Evolutionary conservation across 441 rosid genomes (phyloP).

Genomic region (Corymbia calophylla): DNA sequence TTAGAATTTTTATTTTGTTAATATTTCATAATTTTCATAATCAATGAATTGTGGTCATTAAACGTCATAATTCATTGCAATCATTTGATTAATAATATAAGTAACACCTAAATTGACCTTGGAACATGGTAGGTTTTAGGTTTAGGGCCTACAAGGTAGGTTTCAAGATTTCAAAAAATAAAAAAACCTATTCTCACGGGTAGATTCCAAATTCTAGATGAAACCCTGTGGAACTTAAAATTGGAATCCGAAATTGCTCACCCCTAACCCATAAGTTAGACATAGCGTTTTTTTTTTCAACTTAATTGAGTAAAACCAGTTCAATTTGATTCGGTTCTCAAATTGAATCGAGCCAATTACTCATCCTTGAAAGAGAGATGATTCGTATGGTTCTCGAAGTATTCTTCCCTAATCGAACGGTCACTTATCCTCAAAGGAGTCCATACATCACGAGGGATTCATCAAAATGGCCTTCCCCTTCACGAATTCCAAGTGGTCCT

Average conservation of each 20-base stretch:
- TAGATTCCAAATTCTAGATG: background rate
- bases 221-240: background rate
- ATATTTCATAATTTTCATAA: no score
- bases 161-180: no score
- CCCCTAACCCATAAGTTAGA: fast-evolving
- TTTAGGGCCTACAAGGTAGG: background rate
- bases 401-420: background rate
- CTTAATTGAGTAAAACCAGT: background rate
- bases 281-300: background rate
- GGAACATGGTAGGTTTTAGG: background rate
- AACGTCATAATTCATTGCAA: background rate
- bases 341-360: background rate
- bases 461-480: background rate
- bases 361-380: background rate
- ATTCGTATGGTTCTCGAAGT: background rate
- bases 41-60: no score
- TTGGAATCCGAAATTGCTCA: no score
- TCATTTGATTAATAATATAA: no score
- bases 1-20: no score
- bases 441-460: background rate
- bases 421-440: background rate
- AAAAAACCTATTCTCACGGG: fast-evolving
- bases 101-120: background rate
- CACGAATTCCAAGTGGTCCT: background rate
- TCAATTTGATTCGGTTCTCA: background rate